Conservation (phyloP, 495 filamentous ascomycete species). For the Podospora fimiseda region DNA sequence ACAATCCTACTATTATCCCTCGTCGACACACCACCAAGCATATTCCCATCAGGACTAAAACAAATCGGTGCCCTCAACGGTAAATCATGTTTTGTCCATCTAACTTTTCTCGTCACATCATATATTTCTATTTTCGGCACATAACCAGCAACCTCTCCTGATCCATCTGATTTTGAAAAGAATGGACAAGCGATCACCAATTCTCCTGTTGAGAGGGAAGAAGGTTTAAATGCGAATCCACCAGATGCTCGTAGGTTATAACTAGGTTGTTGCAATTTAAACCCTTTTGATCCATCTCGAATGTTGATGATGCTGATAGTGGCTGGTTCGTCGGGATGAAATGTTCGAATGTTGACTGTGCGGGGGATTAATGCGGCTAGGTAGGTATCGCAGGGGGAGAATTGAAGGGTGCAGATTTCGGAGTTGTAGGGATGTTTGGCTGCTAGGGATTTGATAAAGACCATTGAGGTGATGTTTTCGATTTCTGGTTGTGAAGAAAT, state of each 20-base stretch:
- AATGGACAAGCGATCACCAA: conserved; percentile 7
- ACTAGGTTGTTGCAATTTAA: too few species aligned
- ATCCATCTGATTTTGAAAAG: background rate
- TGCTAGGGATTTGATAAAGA: conserved; percentile 8
- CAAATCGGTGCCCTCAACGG: conserved; percentile 16
- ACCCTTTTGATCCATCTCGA: background rate
- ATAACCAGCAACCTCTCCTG: background rate
- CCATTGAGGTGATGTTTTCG: conserved; percentile 13
- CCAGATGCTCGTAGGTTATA: background rate
- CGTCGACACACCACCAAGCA: conserved; percentile 9
- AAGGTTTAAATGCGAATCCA: conserved; percentile 6
- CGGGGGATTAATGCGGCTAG: conserved; percentile 11
- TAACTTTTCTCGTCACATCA: conserved; percentile 1
- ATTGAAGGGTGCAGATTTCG: conserved; percentile 13
- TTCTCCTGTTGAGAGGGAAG: background rate
- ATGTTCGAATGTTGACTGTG: background rate
- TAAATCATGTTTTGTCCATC: conserved; percentile 9
- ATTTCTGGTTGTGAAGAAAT: too few species aligned
- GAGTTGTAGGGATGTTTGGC: background rate
- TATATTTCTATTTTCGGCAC: conserved; percentile 12
- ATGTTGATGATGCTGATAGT: conserved; percentile 3
- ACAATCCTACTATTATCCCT: conserved; percentile 13
- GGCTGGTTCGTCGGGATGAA: background rate
- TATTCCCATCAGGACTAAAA: conserved; percentile 10
- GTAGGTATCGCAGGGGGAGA: conserved; percentile 12